phyloP scores from a whole-genome alignment of 202 grass and related monocot genomes.

The Brachypodium distachyon region DNA sequence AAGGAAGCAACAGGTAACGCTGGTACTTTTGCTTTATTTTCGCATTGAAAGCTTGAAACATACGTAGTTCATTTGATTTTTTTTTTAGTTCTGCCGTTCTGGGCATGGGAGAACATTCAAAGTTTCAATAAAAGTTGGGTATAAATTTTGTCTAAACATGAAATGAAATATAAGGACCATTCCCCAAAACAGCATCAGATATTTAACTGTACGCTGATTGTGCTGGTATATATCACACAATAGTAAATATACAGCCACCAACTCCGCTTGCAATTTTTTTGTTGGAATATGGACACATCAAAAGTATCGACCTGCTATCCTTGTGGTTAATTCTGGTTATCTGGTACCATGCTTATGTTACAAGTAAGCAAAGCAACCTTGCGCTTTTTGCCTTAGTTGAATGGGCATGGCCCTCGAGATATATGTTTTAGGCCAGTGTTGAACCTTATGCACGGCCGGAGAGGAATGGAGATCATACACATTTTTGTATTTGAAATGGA shows the following conservation, averaged over 20 bases:
- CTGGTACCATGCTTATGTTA: too few species aligned
- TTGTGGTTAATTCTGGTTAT: slow-evolving; percentile 12
- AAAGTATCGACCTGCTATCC: background rate
- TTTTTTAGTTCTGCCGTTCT: background rate
- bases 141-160: too few species aligned
- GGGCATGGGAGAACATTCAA: background rate
- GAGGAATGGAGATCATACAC: too few species aligned
- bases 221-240: background rate
- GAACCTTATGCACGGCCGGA: too few species aligned
- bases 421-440: too few species aligned
- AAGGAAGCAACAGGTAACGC: background rate
- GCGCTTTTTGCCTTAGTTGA: too few species aligned
- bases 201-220: background rate
- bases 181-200: background rate
- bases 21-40: background rate
- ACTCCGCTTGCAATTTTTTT: background rate
- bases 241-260: background rate
- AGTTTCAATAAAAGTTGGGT: background rate
- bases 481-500: too few species aligned
- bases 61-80: background rate
- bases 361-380: too few species aligned
- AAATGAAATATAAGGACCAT: too few species aligned
- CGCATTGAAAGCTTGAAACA: background rate
- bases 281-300: background rate
- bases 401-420: too few species aligned